Percentiles rank a stretch among this genome's conserved stretches.
These are phyloP conservation scores for Acanthamoeba sp. DNA, from an alignment of 208 protist species.

Conservation along the genomic window DNA sequence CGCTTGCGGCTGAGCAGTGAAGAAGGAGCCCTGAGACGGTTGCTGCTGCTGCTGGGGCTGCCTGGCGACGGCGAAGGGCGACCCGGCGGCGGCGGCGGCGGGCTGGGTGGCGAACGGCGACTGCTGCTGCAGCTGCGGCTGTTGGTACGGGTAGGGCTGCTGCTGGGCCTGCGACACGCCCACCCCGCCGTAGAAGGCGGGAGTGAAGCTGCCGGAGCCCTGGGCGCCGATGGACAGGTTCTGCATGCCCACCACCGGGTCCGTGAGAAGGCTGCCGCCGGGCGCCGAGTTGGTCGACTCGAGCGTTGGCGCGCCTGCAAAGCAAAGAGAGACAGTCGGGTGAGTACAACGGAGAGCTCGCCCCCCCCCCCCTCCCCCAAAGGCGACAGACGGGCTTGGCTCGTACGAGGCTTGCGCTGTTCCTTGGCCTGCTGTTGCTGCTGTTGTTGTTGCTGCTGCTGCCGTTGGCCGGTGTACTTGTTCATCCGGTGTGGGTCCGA, in stretches of 20 bases:
- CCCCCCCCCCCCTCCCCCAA: too few species aligned
- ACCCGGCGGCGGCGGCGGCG: neutral
- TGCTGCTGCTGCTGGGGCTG: neutral
- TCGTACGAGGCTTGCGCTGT: neutral
- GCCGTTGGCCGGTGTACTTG: conserved; percentile 22
- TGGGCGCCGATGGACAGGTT: neutral
- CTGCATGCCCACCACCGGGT: neutral
- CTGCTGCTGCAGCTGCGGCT: neutral
- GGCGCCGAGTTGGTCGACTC: neutral
- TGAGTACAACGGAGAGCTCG: too few species aligned
- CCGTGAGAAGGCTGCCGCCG: neutral
- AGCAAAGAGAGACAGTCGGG: neutral
- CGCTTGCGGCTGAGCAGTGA: neutral
- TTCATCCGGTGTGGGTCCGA: conserved; percentile 15
- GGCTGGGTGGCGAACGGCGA: neutral
- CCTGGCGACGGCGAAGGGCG: neutral
- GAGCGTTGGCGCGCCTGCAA: neutral
- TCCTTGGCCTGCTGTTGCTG: conserved; percentile 11
- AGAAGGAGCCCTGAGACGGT: neutral
- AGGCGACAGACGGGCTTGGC: neutral
- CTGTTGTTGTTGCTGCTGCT: neutral
- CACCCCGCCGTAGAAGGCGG: neutral
- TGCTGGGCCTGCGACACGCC: neutral
- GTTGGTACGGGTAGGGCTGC: neutral
- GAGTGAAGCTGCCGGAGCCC: neutral